A percentile compares a stretch with the other conserved stretches of the same genome.
phyloP scores from a whole-genome alignment of 1,139 yeast genomes.

The Suhomyces atakaporum region DNA sequence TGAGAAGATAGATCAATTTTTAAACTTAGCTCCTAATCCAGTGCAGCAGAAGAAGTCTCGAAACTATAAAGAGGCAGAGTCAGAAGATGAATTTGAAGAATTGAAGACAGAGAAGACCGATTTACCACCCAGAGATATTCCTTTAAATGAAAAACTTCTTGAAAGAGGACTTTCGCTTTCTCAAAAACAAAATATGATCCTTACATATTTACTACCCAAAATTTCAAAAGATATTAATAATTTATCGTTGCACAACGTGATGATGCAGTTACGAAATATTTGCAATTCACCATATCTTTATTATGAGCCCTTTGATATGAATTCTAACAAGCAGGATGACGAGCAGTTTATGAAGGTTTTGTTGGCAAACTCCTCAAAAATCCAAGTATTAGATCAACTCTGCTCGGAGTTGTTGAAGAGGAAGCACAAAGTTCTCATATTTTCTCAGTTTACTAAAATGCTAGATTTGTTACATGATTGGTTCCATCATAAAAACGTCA shows the following conservation, averaged over 20 bases:
- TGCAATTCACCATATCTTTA: conserved; percentile 86
- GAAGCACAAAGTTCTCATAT: conserved; percentile 72
- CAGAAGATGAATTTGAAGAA: conserved; percentile 29
- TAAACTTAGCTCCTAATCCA: conserved; percentile 18
- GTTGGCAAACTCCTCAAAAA: conserved; percentile 63
- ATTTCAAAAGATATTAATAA: conserved; percentile 25
- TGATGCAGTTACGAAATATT: conserved; percentile 81
- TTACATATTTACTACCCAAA: conserved; percentile 20
- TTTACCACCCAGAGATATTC: not conserved
- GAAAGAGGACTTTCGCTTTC: conserved; percentile 6
- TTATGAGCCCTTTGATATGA: conserved; percentile 67
- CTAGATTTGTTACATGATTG: conserved; percentile 77
- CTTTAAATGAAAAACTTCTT: not conserved
- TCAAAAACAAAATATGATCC: conserved; percentile 19
- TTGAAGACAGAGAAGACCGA: conserved; percentile 7
- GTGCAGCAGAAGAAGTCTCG: not conserved
- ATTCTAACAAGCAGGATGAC: conserved; percentile 22
- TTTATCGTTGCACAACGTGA: conserved; percentile 55
- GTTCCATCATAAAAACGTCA: conserved; percentile 35
- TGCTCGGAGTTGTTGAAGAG: conserved; percentile 47
- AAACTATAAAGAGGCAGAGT: conserved; percentile 27
- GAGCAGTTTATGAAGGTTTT: conserved; percentile 31
- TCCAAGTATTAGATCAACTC: conserved; percentile 68
- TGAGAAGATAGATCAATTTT: conserved; percentile 41
- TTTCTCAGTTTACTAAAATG: conserved; percentile 81